These are phyloP conservation scores for Pilobolus umbonatus DNA, from an alignment of 192 early-diverging fungal species.

Conservation along the genomic window DNA sequence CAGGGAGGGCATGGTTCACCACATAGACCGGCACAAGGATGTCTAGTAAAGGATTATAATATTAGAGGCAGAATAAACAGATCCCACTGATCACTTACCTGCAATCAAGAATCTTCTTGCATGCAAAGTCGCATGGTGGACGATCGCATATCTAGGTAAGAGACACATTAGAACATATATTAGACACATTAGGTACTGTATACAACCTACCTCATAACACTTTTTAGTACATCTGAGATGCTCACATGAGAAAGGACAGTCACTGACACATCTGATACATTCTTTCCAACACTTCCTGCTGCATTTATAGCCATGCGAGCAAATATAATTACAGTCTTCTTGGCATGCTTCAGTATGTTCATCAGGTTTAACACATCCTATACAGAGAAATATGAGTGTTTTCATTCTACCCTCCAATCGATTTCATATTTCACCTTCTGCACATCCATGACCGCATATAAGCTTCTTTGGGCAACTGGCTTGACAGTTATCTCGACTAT, in stretches of 20 bases:
- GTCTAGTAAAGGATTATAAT: no score
- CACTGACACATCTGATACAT: conserved; percentile 20
- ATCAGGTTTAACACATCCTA: conserved; percentile 30
- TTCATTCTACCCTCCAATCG: not conserved
- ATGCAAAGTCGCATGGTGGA: conserved; percentile 29
- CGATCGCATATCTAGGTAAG: conserved; percentile 25
- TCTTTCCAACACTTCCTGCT: conserved; percentile 23
- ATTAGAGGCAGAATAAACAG: not conserved
- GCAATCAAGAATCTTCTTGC: conserved; percentile 20
- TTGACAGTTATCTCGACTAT: conserved; percentile 18
- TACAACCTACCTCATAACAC: conserved; percentile 21
- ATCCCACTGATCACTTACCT: conserved; percentile 12
- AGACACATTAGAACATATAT: not conserved
- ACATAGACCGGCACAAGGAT: conserved; percentile 24
- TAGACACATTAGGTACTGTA: not conserved
- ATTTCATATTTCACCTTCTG: conserved; percentile 13
- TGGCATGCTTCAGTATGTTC: conserved; percentile 27
- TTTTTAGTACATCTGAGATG: conserved; percentile 23
- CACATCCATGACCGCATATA: conserved; percentile 33
- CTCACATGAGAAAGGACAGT: conserved; percentile 21
- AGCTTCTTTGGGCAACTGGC: conserved; percentile 24
- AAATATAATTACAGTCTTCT: conserved; percentile 18
- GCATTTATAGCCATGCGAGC: conserved; percentile 30
- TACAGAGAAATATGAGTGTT: not conserved
- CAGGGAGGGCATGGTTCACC: conserved; percentile 27